A percentile compares a stretch with the other conserved stretches of the same genome.
phyloP scores from a whole-genome alignment of 2,329 filamentous ascomycete species.

The Onygenales sp. region DNA sequence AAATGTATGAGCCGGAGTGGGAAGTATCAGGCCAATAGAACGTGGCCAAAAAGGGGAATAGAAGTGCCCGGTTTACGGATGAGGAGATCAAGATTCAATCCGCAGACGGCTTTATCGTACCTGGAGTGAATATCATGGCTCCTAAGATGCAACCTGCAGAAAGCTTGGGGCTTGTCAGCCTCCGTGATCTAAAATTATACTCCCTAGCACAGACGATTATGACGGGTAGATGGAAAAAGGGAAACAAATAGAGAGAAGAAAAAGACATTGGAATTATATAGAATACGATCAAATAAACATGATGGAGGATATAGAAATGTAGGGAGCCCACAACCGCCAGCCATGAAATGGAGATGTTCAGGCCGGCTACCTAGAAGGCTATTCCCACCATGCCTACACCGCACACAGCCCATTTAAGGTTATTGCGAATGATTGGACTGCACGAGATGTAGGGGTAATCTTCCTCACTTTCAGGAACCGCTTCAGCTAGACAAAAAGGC shows the following conservation, averaged over 20 bases:
- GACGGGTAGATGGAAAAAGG: too few relatives aligned
- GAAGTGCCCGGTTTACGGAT: too few relatives aligned
- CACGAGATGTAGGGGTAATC: slow-evolving; percentile 59
- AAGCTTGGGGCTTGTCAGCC: slow-evolving; percentile 29
- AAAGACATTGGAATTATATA: slow-evolving; percentile 1
- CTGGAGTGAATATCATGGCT: slow-evolving; percentile 25
- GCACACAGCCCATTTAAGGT: slow-evolving; percentile 47
- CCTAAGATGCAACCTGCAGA: slow-evolving; percentile 31
- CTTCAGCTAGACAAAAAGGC: slow-evolving; percentile 56
- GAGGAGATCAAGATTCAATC: background rate
- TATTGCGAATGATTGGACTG: slow-evolving; percentile 59
- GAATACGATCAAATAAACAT: background rate
- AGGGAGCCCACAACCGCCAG: slow-evolving; percentile 56
- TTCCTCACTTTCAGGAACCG: slow-evolving; percentile 80
- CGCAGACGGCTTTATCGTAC: slow-evolving; percentile 16
- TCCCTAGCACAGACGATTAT: background rate
- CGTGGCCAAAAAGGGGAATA: slow-evolving; percentile 2
- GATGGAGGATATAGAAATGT: slow-evolving; percentile 34
- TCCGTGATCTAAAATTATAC: background rate
- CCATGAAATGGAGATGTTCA: slow-evolving; percentile 45
- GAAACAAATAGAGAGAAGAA: slow-evolving; percentile 1
- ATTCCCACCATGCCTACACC: slow-evolving; percentile 68
- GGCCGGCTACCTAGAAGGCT: slow-evolving; percentile 56
- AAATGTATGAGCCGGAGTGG: background rate
- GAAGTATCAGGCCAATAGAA: too few relatives aligned